phyloP scores from a whole-genome alignment of 2,329 filamentous ascomycete genomes.

The Fusarium poae region DNA sequence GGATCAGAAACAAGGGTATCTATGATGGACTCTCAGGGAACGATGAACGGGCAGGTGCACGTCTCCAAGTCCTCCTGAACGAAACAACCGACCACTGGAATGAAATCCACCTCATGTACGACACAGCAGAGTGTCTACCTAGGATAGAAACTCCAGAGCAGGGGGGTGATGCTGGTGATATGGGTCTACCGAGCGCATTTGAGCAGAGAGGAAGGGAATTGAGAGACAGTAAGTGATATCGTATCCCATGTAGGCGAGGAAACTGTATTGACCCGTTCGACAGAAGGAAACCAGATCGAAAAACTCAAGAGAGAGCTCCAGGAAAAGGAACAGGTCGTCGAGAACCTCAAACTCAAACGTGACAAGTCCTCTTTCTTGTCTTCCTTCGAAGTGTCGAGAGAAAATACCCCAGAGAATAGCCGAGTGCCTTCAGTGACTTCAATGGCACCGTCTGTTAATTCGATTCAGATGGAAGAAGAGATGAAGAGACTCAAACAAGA shows the following conservation, averaged over 20 bases:
- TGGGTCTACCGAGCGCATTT: background rate
- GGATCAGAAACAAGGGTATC: background rate
- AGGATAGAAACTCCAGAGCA: background rate
- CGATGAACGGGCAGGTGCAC: background rate
- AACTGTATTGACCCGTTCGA: background rate
- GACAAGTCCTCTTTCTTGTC: background rate
- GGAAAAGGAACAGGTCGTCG: background rate
- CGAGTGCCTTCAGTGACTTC: background rate
- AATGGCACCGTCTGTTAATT: background rate
- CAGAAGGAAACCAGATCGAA: background rate
- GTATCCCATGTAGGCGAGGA: background rate
- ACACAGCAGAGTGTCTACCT: conserved; percentile 5
- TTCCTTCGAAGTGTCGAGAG: background rate
- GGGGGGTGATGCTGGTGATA: background rate
- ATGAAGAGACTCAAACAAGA: background rate
- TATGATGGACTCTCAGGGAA: background rate
- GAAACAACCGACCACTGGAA: background rate
- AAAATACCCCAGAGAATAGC: background rate
- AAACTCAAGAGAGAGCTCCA: background rate
- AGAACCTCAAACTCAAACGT: background rate
- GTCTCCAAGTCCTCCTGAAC: background rate
- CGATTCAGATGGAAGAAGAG: background rate
- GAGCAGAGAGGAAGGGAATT: background rate
- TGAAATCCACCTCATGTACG: background rate
- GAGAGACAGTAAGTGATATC: conserved; percentile 9